Conservation (phyloP, 2,329 filamentous ascomycete genomes). For the Alternaria arborescens region DNA sequence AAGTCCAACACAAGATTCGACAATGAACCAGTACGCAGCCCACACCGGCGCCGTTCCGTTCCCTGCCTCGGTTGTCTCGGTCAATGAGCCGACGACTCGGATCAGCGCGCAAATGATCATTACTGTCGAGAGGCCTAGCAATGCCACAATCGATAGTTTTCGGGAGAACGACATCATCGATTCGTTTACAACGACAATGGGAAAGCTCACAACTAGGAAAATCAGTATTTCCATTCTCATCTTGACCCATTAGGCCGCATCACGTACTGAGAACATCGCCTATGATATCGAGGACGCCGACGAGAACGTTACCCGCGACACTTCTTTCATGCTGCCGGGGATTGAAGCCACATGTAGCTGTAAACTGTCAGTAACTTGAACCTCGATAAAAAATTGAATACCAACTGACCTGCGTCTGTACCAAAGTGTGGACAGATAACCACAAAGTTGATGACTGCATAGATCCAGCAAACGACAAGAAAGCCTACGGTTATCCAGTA, state of each 20-base stretch:
- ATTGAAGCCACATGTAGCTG: slow-evolving; percentile 8
- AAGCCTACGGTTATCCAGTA: slow-evolving; percentile 1
- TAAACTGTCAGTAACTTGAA: not conserved
- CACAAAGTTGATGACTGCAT: slow-evolving; percentile 1
- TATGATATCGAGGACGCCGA: slow-evolving; percentile 8
- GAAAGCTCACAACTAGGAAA: slow-evolving; percentile 2
- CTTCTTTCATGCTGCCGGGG: slow-evolving; percentile 4
- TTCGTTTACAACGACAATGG: slow-evolving; percentile 5
- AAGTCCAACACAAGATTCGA: slow-evolving; percentile 10
- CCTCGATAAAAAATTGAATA: not conserved
- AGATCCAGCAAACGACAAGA: not conserved
- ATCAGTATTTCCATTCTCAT: not conserved
- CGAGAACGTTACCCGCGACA: not conserved
- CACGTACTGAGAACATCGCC: slow-evolving; percentile 7
- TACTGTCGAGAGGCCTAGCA: slow-evolving; percentile 9
- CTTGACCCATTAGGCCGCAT: not conserved
- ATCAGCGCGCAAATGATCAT: slow-evolving; percentile 14
- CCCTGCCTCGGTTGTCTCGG: not conserved
- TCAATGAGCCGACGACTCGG: slow-evolving; percentile 9
- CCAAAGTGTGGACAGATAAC: slow-evolving; percentile 11
- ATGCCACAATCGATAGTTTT: slow-evolving; percentile 8
- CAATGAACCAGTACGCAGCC: slow-evolving; percentile 10
- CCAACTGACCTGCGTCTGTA: slow-evolving; percentile 5
- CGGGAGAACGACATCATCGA: slow-evolving; percentile 13
- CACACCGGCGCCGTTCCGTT: slow-evolving; percentile 13